Percentiles rank a stretch among this genome's conserved stretches.
Evolutionary conservation across 1,284 basidiomycete genomes (phyloP).

Genomic region (Inonotus obliquus): DNA sequence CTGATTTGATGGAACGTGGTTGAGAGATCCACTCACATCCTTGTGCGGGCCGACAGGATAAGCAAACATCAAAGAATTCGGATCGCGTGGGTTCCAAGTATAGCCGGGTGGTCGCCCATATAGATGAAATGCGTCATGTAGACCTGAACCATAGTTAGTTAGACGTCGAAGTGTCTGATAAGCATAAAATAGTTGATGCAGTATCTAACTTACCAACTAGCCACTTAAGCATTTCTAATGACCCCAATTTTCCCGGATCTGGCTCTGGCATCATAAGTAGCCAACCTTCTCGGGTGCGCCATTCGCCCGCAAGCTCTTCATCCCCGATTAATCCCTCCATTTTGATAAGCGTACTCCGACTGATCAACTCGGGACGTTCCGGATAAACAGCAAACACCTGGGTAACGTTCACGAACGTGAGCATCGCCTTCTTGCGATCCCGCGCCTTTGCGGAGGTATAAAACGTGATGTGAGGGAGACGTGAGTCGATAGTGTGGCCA

Average conservation of each 20-base stretch:
- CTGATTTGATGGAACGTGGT: neutral
- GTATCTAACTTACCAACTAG: slow-evolving; percentile 60
- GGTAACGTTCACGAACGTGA: slow-evolving; percentile 52
- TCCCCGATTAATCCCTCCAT: slow-evolving; percentile 78
- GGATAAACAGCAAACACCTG: slow-evolving; percentile 91
- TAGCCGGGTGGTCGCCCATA: slow-evolving; percentile 83
- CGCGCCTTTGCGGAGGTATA: slow-evolving; percentile 59
- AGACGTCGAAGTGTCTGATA: slow-evolving; percentile 2
- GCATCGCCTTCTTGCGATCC: slow-evolving; percentile 61
- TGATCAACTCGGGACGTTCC: slow-evolving; percentile 89
- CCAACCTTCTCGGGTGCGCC: slow-evolving; percentile 74
- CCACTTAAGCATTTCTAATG: slow-evolving; percentile 92
- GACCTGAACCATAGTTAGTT: slow-evolving; percentile 39
- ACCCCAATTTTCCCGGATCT: slow-evolving; percentile 40
- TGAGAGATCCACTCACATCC: slow-evolving; percentile 48
- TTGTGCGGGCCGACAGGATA: slow-evolving; percentile 73
- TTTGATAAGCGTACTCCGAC: slow-evolving; percentile 83
- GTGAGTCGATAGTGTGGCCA: slow-evolving; percentile 23
- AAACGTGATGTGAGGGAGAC: slow-evolving; percentile 52
- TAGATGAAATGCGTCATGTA: slow-evolving; percentile 83
- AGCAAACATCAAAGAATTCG: slow-evolving; percentile 72
- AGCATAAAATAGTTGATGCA: slow-evolving; percentile 19
- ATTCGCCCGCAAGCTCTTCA: slow-evolving; percentile 61
- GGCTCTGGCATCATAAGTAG: slow-evolving; percentile 84
- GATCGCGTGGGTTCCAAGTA: slow-evolving; percentile 83